Base-by-base conservation (phyloP, 164 flowering plant species). In the Berberis thunbergii region DNA sequence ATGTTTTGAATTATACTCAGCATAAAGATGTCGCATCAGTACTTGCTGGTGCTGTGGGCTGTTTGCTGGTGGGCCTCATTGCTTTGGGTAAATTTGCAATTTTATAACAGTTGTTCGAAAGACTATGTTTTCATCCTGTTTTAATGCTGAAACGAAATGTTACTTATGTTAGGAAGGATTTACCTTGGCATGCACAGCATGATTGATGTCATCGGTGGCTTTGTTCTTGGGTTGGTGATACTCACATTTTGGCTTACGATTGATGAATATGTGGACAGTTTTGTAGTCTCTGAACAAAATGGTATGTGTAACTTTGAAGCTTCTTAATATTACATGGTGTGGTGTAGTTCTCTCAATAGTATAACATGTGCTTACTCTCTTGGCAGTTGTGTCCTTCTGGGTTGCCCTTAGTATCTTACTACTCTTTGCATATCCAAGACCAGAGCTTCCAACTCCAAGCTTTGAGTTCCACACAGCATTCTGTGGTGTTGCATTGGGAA, bases 101-200 rank as follows among this genome's bases (percentile, higher is more conserved):
- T 26, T 26, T 26, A 26, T 26, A 26, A 11, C 4, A 13, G 42
- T 57, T n/a, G 49, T 43, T 46, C 13, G n/a, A 3, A 52, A 49
- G 60, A 57, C 43, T 60, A 62, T n/a, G 57, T 55, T 13, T 4
- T 66, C 53, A 53, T 49, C 5, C 3, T 39, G 67, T 8, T 53
- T 11, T 10, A 3, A 57, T 26, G 4, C 41, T 5, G 1, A 49
- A 76, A 50, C 68, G 72, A 74, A 61, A 43, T 63, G 58, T 42
- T 26, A 26, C 63, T 54, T 61, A 70, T 81, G 54, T 58, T 75
- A 95, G 99, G 97, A 76, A 86, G 99, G 76, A 83, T 95, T 62
- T 95, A 95, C 81, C 96, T 95, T 43, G 99, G 98, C 63, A 95
- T 95, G 99, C 99, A 95, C 84, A 91, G 97, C 72, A 48, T 77